These are phyloP conservation scores for Wickerhamomyces chaumierensis DNA, from an alignment of 805 yeast genomes.

Conservation along the genomic window DNA sequence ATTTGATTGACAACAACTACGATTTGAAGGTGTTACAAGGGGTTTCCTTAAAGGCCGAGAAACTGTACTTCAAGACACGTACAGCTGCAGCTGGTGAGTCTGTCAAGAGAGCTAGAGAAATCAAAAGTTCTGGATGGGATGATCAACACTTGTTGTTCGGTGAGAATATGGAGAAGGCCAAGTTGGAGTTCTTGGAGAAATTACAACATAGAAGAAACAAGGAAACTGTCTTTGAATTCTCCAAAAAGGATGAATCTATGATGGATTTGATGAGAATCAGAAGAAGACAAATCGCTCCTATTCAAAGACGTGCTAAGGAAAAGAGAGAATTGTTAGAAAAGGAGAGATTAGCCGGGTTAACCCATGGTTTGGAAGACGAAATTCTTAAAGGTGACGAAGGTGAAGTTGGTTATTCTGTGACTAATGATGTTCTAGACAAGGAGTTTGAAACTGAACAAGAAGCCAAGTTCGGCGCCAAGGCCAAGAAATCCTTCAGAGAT, in stretches of 20 bases:
- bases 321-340: slow-evolving; percentile 54
- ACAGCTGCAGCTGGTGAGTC: slow-evolving; percentile 80
- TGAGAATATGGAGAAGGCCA: slow-evolving; percentile 61
- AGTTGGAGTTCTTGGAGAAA: slow-evolving; percentile 58
- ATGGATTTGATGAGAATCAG: slow-evolving; percentile 78
- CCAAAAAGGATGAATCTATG: slow-evolving; percentile 53
- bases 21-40: slow-evolving; percentile 55
- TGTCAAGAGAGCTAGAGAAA: slow-evolving; percentile 75
- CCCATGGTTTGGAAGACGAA: slow-evolving; percentile 68
- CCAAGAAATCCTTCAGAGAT: slow-evolving; percentile 54
- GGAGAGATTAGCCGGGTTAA: slow-evolving; percentile 66
- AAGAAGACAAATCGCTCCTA: slow-evolving; percentile 79
- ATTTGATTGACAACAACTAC: slow-evolving; percentile 46
- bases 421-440: slow-evolving; percentile 25
- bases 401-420: slow-evolving; percentile 37
- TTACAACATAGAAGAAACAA: slow-evolving; percentile 58
- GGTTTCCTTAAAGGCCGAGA: slow-evolving; percentile 82
- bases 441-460: slow-evolving; percentile 32
- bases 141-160: slow-evolving; percentile 76
- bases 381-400: slow-evolving; percentile 39
- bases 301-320: slow-evolving; percentile 70
- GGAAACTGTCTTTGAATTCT: slow-evolving; percentile 92
- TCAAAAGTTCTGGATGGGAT: slow-evolving; percentile 76
- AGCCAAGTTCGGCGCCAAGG: slow-evolving; percentile 6
- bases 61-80: slow-evolving; percentile 74